Base-by-base conservation (phyloP, 108 stramenopile genomes). In the Seminavis robusta region DNA sequence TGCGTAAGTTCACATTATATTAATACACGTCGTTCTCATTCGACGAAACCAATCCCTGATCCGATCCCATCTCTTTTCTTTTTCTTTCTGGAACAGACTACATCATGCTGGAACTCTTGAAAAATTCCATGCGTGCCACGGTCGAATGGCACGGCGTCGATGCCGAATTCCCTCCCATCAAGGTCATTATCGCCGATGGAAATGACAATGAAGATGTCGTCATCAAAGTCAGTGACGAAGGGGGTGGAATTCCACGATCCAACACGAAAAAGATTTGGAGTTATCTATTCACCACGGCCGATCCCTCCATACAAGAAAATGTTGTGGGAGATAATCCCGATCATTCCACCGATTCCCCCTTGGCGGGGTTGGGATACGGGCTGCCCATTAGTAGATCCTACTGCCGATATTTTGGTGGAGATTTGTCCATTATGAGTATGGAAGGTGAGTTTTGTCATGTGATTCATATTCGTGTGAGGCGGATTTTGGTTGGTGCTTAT, bases 81-180 rank as follows among this genome's bases (percentile, higher is more conserved):
- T 36, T 36, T 36, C 13, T 36, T 13, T 36, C 34, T 36, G 10
- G 8, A 8, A 25, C 46, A 27, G 71, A 90, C 71, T 94, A 95
- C 73, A 92, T 97, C 27, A 31, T 95, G 55, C 64, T 97, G 45
- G 95, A 97, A 66, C 71, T 97, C 23, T 31, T 95, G 47, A 97
- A 97, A 74, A 96, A 96, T 67, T 58, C 71, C 52, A 85, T 96
- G 90, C 65, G 94, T 33, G 95, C 95, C 0, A 91, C 92, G 19
- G 73, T 82, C 29, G 93, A 94, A 46, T 56, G 42, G 21, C 89
- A 88, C 51, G 77, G 67, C 4, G 56, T 61, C 16, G 72, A 78
- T 39, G 63, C 67, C 43, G 61, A 56, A 15, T 28, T 47, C 11
- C 85, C 88, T n/a, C 84, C 84, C 31, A 62, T 97, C 16, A 54